phyloP scores from a whole-genome alignment of 1,139 yeast genomes.

The Suhomyces ambrosiae region DNA sequence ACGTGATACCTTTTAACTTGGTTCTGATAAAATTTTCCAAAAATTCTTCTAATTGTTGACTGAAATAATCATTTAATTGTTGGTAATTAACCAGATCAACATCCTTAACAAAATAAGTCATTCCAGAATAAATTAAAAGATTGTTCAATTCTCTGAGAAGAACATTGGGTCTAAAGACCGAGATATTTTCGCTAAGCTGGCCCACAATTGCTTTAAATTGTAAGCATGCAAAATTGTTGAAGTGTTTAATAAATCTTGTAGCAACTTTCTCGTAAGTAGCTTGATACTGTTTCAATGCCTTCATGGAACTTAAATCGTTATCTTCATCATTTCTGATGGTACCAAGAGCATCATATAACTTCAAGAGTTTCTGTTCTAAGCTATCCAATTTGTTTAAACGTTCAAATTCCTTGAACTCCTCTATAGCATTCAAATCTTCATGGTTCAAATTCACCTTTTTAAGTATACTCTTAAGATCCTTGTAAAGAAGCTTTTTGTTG shows the following conservation, averaged over 20 bases:
- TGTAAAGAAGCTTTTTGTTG: slow-evolving; percentile 73
- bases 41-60: slow-evolving; percentile 28
- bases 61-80: slow-evolving; percentile 34
- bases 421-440: slow-evolving; percentile 52
- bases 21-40: slow-evolving; percentile 30
- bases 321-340: slow-evolving; percentile 56
- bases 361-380: slow-evolving; percentile 63
- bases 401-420: slow-evolving; percentile 51
- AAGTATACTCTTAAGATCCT: slow-evolving; percentile 67
- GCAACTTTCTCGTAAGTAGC: slow-evolving; percentile 62
- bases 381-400: slow-evolving; percentile 44
- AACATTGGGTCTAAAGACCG: slow-evolving; percentile 26
- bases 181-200: slow-evolving; percentile 29
- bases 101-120: slow-evolving; percentile 67
- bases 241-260: slow-evolving; percentile 50
- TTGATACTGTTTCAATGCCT: slow-evolving; percentile 71
- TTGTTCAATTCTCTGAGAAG: slow-evolving; percentile 41
- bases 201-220: slow-evolving; percentile 43
- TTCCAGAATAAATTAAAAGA: slow-evolving; percentile 58
- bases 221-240: slow-evolving; percentile 46
- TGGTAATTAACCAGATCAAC: slow-evolving; percentile 26
- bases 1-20: slow-evolving; percentile 27
- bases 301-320: slow-evolving; percentile 63
- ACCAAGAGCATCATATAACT: slow-evolving; percentile 62
- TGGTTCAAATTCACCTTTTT: slow-evolving; percentile 69